Conservation (phyloP, 2,329 filamentous ascomycete genomes). For the Aureobasidium sp. region DNA sequence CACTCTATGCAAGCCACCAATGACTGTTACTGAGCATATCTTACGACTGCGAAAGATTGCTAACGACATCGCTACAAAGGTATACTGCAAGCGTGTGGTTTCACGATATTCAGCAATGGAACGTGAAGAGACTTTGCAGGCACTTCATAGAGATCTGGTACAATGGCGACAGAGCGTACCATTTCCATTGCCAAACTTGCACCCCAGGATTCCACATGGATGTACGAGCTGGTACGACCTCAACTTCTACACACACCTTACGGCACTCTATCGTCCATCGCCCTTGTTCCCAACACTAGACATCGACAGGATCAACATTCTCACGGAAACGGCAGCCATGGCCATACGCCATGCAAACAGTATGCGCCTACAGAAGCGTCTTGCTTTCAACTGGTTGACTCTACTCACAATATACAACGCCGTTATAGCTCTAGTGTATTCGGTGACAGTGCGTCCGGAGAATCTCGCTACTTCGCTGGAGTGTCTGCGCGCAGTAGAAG, state of each 20-base stretch:
- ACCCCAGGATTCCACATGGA: slow-evolving; percentile 32
- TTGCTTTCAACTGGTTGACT: slow-evolving; percentile 37
- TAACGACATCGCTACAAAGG: slow-evolving; percentile 31
- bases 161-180: slow-evolving; percentile 31
- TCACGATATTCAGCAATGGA: not conserved
- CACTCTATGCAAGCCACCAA: slow-evolving; percentile 20
- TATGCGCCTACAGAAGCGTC: slow-evolving; percentile 31
- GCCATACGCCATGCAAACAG: slow-evolving; percentile 35
- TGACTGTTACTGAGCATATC: slow-evolving; percentile 33
- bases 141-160: slow-evolving; percentile 34
- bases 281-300: slow-evolving; percentile 34
- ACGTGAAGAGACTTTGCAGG: slow-evolving; percentile 19
- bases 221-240: slow-evolving; percentile 39
- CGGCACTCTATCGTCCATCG: slow-evolving; percentile 38
- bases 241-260: slow-evolving; percentile 40
- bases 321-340: slow-evolving; percentile 34
- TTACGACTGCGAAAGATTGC: slow-evolving; percentile 34
- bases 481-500: slow-evolving; percentile 13
- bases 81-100: slow-evolving; percentile 28
- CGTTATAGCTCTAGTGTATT: slow-evolving; percentile 36
- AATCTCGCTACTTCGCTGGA: slow-evolving; percentile 12
- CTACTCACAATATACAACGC: slow-evolving; percentile 35
- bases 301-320: slow-evolving; percentile 24
- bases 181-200: slow-evolving; percentile 19
- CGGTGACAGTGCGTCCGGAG: slow-evolving; percentile 33